phyloP scores from a whole-genome alignment of 2,329 filamentous ascomycete genomes.

The Plenodomus lindquistii region DNA sequence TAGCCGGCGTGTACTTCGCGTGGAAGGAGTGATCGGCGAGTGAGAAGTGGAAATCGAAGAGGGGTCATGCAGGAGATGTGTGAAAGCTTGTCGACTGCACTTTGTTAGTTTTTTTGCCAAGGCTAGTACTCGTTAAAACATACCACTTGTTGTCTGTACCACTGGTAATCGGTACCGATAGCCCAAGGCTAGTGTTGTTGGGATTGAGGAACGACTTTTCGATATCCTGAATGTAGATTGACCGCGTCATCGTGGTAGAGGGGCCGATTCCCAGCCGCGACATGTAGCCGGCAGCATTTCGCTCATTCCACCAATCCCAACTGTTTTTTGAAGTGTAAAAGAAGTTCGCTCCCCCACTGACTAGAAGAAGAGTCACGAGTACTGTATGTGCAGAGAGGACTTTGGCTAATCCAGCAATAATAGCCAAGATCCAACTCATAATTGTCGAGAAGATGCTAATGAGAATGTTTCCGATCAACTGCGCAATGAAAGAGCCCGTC shows the following conservation, averaged over 20 bases:
- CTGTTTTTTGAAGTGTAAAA: conserved; percentile 74
- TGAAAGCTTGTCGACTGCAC: conserved; percentile 42
- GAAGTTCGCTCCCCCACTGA: conserved; percentile 74
- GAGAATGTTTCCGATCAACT: conserved; percentile 71
- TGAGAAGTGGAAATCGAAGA: conserved; percentile 17
- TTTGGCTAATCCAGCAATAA: conserved; percentile 66
- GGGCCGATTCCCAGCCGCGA: conserved; percentile 76
- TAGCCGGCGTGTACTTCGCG: conserved; percentile 57
- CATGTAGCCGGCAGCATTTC: conserved; percentile 82
- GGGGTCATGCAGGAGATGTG: conserved; percentile 37
- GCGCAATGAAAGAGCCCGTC: conserved; percentile 71
- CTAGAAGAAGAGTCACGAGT: conserved; percentile 68
- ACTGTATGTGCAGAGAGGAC: conserved; percentile 74
- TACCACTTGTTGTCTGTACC: conserved; percentile 36
- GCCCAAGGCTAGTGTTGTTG: conserved; percentile 34
- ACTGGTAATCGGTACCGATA: conserved; percentile 18
- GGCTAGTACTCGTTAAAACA: too few species aligned
- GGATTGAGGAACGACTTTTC: conserved; percentile 61
- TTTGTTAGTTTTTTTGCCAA: conserved; percentile 7
- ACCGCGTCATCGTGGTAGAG: conserved; percentile 78
- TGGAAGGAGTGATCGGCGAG: conserved; percentile 29
- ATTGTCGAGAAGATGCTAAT: conserved; percentile 76
- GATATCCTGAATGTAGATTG: conserved; percentile 81
- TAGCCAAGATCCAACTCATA: conserved; percentile 75
- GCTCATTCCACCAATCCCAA: conserved; percentile 82